Conservation (phyloP, 192 early-diverging fungal genomes). For the Bifiguratus adelaidae region DNA sequence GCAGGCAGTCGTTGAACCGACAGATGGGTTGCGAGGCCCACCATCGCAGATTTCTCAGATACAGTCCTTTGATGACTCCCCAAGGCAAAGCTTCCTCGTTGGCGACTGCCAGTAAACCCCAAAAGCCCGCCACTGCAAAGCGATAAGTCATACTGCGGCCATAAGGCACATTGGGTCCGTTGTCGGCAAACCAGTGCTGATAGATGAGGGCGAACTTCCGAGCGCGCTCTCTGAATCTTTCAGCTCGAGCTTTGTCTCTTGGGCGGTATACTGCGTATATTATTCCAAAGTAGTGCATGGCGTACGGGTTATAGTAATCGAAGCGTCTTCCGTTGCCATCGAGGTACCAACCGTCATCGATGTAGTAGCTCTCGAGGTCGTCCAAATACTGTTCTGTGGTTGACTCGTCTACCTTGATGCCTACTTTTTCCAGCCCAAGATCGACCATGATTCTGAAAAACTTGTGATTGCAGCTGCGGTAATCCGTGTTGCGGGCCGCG, state of each 20-base stretch:
- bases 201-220: neutral
- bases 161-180: neutral
- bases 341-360: slow-evolving; percentile 1
- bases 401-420: neutral
- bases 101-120: neutral
- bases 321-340: slow-evolving; percentile 1
- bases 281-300: slow-evolving; percentile 2
- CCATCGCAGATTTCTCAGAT: neutral
- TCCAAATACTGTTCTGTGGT: neutral
- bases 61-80: slow-evolving; percentile 4
- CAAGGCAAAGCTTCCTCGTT: slow-evolving; percentile 1
- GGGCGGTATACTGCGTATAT: slow-evolving; percentile 1
- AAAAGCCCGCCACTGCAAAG: neutral
- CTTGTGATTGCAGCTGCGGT: neutral
- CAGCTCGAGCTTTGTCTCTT: neutral
- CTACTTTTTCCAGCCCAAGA: neutral
- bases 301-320: slow-evolving; percentile 3
- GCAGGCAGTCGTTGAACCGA: neutral
- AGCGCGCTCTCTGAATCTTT: slow-evolving; percentile 1
- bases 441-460: slow-evolving; percentile 2
- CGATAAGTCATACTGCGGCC: slow-evolving; percentile 2
- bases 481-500: neutral
- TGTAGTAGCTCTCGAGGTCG: neutral
- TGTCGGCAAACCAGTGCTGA: slow-evolving; percentile 4
- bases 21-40: slow-evolving; percentile 1